Base-by-base conservation (phyloP, 129 eudicot species). In the Cynara cardunculus region DNA sequence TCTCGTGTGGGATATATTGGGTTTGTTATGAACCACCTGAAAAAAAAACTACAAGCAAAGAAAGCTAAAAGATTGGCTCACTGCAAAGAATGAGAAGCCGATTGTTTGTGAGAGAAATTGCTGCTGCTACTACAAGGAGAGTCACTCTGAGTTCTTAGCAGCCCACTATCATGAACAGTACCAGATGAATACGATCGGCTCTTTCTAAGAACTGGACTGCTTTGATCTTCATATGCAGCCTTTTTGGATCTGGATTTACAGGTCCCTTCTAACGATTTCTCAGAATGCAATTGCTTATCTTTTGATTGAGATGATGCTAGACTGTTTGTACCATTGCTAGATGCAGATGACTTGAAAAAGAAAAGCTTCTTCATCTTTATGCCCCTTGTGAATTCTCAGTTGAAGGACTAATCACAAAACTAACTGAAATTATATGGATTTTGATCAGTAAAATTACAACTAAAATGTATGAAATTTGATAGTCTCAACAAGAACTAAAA, bases 101-200 rank as follows among this genome's bases (percentile, higher is more conserved):
- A 67, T 9, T 81, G 89, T 78, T 85, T 89, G n/a, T 73, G 86
- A 30, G 91, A 83, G 83, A 84, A 66, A 71, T 89, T 84, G 73
- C 86, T 82, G 19, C 87, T 68, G 75, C 91, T 84, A 32, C 90
- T 90, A 78, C 90, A 89, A 64, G 98, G 96, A 67, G 99, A 96
- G 53, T 88, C 89, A 73, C 84, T 87, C 70, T 24, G 89, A 74
- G 88, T 84, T 81, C 80, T 92, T 56, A 77, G 84, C 22, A 81
- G 77, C 3, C 83, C 91, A 74, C 84, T 31, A 30, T 91, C 94
- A 75, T 73, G 83, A 73, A 85, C 75, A 8, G 84, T 81, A 69
- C 90, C 97, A n/a, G 99, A 89, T 30, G 99, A 96, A 79, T 78
- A 96, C 21, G 99, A 92, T 14, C 88, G 93, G 73, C 99, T 89